Evolutionary conservation across 1,284 basidiomycete species (phyloP), one percentile per base, ranked within the genome.

Genomic region (Dichomitus squalens): DNA sequence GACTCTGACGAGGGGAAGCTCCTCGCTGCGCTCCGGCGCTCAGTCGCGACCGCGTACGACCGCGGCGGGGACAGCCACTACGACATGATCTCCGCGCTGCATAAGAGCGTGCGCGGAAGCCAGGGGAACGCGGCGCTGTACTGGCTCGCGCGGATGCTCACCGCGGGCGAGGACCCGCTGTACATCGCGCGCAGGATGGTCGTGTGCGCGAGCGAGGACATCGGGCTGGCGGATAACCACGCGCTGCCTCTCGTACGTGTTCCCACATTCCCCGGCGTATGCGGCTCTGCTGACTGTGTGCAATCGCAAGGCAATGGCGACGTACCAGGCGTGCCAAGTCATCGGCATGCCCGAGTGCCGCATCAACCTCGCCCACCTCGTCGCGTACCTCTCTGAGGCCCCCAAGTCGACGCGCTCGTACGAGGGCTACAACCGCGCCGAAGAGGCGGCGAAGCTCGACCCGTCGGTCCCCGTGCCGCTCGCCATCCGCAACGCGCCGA

Each of bases 41-140:
- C 83, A 25, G 83, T 86, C 3, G 80, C 81, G 5, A 79, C 79
- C 8, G 80, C 81, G 12, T 93, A 92, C 66, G 90, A 93, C 68
- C 81, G 91, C 44, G 84, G 82, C 2, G 89, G 90, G 1, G 92
- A 93, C 61, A 81, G 82, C 64, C 82, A 83, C 60, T 96, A 95
- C 71, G 92, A 96, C 70, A 88, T 93, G 80, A 96, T 96, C 64
- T 90, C 86, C 29, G 93, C 93, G 6, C 73, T 94, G 64, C 95
- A 96, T 74, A 96, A 96, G 72, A 86, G 85, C 59, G 83, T 96
- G 31, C 82, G 95, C 40, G 93, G 93, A 7, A 86, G 85, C 52
- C 84, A 95, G 64, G 85, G 87, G 1, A 82, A 84, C 64, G 94
- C 92, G 0, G 92, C 92, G 7, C 77, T 96, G 75, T 96, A 96